Evolutionary conservation across 116 monocot species (phyloP).

Genomic region (Cymodocea nodosa): DNA sequence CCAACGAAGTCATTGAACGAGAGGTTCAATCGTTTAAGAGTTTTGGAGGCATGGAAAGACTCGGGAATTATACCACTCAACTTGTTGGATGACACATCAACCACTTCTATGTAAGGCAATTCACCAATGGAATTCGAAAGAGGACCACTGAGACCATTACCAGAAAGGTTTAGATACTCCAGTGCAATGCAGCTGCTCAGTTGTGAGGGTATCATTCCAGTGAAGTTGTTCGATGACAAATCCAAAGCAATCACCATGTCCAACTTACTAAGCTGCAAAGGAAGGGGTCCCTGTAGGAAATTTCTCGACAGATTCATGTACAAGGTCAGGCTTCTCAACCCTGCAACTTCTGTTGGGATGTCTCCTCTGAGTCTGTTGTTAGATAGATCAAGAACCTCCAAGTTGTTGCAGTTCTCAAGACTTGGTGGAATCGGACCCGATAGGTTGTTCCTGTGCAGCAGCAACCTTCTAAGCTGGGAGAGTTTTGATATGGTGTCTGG

Average conservation of each 20-base stretch:
- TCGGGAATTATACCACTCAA: slow-evolving; percentile 39
- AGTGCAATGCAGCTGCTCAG: slow-evolving; percentile 57
- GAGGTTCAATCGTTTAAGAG: slow-evolving; percentile 41
- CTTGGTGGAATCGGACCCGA: slow-evolving; percentile 51
- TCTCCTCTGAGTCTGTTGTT: slow-evolving; percentile 49
- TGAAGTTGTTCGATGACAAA: slow-evolving; percentile 60
- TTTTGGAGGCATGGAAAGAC: slow-evolving; percentile 33
- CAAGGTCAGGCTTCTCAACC: slow-evolving; percentile 42
- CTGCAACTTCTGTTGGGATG: slow-evolving; percentile 45
- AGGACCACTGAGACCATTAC: slow-evolving; percentile 32
- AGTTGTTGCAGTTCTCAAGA: slow-evolving; percentile 42
- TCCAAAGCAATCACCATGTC: slow-evolving; percentile 61
- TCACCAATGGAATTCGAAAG: slow-evolving; percentile 46
- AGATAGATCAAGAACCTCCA: slow-evolving; percentile 77
- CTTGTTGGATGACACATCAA: slow-evolving; percentile 55
- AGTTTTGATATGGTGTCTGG: slow-evolving; percentile 45
- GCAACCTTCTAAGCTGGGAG: slow-evolving; percentile 40
- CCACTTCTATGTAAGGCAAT: slow-evolving; percentile 40
- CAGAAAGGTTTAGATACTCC: slow-evolving; percentile 68
- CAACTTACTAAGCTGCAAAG: slow-evolving; percentile 62
- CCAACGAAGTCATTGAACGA: slow-evolving; percentile 78
- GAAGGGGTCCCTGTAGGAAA: slow-evolving; percentile 40
- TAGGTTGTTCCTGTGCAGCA: slow-evolving; percentile 58
- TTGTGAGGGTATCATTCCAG: slow-evolving; percentile 54
- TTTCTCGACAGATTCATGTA: slow-evolving; percentile 75